These are phyloP conservation scores for Colletotrichum sp. DNA, from an alignment of 2,329 filamentous ascomycete genomes.

Conservation along the genomic window DNA sequence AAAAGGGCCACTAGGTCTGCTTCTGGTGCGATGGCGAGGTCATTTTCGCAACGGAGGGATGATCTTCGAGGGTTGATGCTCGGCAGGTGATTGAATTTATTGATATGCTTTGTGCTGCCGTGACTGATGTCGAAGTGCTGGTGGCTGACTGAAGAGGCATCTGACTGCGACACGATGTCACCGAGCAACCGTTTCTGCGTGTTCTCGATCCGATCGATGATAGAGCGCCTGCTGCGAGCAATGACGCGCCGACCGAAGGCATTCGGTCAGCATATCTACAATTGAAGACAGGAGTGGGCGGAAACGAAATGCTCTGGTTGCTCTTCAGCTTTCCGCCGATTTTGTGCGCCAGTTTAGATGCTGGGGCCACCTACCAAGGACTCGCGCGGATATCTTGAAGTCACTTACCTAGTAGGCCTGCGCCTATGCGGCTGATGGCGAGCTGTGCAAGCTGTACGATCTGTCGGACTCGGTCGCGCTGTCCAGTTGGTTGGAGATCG, in stretches of 20 bases:
- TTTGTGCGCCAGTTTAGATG: background rate
- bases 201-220: background rate
- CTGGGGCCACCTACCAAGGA: background rate
- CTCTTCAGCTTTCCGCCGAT: background rate
- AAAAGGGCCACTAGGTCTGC: background rate
- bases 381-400: background rate
- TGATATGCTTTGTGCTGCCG: background rate
- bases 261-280: background rate
- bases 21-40: background rate
- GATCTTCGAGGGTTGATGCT: background rate
- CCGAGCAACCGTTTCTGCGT: background rate
- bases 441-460: background rate
- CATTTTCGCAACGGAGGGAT: background rate
- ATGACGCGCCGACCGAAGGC: background rate
- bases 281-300: background rate
- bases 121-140: background rate
- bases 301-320: background rate
- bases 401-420: background rate
- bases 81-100: background rate
- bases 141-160: background rate
- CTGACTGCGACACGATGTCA: background rate
- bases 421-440: background rate
- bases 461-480: background rate
- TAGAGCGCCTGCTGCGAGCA: background rate
- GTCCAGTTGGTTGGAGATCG: background rate